These are phyloP conservation scores for Lipomyces kockii DNA, from an alignment of 805 yeast species.

Conservation along the genomic window DNA sequence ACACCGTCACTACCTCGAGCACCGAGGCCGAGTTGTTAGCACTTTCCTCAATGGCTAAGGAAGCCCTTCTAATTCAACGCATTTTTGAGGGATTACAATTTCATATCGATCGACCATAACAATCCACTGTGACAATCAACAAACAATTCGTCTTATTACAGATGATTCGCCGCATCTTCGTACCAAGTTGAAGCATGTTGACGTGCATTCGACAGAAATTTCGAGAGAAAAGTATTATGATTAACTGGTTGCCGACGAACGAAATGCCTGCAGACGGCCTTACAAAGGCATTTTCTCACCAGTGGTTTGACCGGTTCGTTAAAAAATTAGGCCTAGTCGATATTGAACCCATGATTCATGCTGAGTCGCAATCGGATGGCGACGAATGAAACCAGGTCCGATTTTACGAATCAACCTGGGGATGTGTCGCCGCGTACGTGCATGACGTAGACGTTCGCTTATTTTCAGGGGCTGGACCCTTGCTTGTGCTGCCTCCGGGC, in stretches of 20 bases:
- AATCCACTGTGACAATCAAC: neutral
- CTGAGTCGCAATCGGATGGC: too few relatives aligned
- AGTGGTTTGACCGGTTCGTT: too few relatives aligned
- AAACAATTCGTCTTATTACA: neutral
- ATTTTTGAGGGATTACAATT: neutral
- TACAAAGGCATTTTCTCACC: neutral
- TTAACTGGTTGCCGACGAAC: neutral
- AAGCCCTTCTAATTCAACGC: neutral
- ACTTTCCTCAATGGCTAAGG: neutral
- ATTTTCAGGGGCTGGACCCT: too few relatives aligned
- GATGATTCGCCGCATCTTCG: neutral
- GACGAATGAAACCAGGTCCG: too few relatives aligned
- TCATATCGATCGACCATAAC: neutral
- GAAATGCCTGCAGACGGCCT: neutral
- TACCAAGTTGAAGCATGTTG: neutral
- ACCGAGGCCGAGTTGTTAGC: slow-evolving; percentile 2
- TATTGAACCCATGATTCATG: too few relatives aligned
- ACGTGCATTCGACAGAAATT: neutral
- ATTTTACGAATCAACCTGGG: too few relatives aligned
- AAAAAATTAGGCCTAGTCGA: too few relatives aligned
- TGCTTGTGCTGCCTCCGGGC: too few relatives aligned
- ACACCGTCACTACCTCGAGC: neutral
- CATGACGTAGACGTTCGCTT: too few relatives aligned
- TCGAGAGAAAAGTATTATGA: neutral
- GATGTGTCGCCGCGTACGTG: too few relatives aligned